Base-by-base conservation (phyloP, 352 stramenopile species). In the Pythium grandisporangium region DNA sequence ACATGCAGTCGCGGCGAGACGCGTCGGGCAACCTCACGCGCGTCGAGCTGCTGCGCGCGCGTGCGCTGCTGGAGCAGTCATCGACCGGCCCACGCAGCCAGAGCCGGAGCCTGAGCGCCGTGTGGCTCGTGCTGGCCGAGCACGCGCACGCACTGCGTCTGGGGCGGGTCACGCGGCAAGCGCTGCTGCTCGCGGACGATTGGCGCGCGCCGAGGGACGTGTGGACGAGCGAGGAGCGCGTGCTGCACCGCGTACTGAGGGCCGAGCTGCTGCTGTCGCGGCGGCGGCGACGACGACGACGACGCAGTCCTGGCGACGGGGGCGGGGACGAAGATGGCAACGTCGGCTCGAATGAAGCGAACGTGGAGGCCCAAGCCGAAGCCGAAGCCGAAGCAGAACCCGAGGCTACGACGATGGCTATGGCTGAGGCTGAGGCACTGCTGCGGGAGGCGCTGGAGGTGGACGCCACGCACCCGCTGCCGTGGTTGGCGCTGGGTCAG, bases 1-100 rank as follows among this genome's bases (percentile, higher is more conserved):
- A 71, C 43, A 44, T 53, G 6, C 52, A 74, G 25, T 68, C 69
- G 0, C 56, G 43, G 5, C 48, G 41, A 29, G 77, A 88, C 30
- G 23, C 23, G 2, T 85, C 71, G 2, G 71, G 72, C 2, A 90
- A 88, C 41, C 48, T 88, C 20, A 46, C 61, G 16, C 55, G 76
- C 11, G 71, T 87, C 33, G 76, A 92, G 53, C 50, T 90, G 25
- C 51, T 87, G 11, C 66, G 70, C 32, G 71, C 79, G 3, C 64
- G 77, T 26, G 48, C 70, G 3, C 23, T 24, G 7, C 44, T 59
- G 4, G 37, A 12, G 16, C 13, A 42, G 22, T 4, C 12, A 5
- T 36, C n/a, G n/a, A 49, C 21, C 17, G 22, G 21, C 4, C 13
- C 11, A 25, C 25, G 24, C n/a, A 20, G 11, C 4, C 20, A n/a